Conservation (phyloP, 2,329 filamentous ascomycete species). For the Lachnellula cervina region DNA sequence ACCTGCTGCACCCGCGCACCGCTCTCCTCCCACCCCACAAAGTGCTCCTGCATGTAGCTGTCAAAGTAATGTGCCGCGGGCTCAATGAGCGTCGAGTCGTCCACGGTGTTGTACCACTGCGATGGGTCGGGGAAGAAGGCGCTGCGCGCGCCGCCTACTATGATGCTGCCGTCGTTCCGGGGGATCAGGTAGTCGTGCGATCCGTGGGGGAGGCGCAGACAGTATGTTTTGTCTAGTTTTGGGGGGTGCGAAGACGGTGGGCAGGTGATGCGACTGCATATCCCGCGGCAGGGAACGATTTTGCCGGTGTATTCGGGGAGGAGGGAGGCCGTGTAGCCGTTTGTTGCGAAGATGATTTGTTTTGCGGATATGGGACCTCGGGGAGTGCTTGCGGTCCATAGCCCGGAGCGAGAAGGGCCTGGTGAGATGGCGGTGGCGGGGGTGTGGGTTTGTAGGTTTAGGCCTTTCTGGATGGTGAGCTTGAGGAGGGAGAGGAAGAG, state of each 20-base stretch:
- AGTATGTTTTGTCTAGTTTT: constrained; percentile 5
- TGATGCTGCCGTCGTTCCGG: constrained; percentile 24
- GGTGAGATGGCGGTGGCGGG: constrained; percentile 32
- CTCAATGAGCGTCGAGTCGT: constrained; percentile 42
- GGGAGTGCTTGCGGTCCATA: constrained; percentile 34
- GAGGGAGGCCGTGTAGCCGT: constrained; percentile 60
- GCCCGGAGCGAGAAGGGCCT: not conserved
- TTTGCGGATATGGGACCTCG: constrained; percentile 50
- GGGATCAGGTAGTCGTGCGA: constrained; percentile 44
- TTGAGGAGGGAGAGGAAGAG: constrained; percentile 48
- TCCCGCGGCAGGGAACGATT: constrained; percentile 55
- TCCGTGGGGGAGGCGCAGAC: constrained; percentile 49
- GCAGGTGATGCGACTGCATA: constrained; percentile 28
- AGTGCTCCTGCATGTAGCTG: constrained; percentile 43
- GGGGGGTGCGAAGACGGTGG: constrained; percentile 28
- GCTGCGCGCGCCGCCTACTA: constrained; percentile 36
- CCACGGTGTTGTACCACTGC: constrained; percentile 41
- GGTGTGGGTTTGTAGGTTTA: constrained; percentile 49
- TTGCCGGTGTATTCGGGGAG: constrained; percentile 44
- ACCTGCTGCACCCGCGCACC: constrained; percentile 31
- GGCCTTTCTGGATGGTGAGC: constrained; percentile 38
- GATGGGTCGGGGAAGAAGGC: constrained; percentile 20
- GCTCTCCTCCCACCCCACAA: constrained; percentile 44
- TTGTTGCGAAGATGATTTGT: constrained; percentile 60
- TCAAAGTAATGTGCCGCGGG: constrained; percentile 41